phyloP scores from a whole-genome alignment of 768 basidiomycete species.

The Pleurotus ostreatus region DNA sequence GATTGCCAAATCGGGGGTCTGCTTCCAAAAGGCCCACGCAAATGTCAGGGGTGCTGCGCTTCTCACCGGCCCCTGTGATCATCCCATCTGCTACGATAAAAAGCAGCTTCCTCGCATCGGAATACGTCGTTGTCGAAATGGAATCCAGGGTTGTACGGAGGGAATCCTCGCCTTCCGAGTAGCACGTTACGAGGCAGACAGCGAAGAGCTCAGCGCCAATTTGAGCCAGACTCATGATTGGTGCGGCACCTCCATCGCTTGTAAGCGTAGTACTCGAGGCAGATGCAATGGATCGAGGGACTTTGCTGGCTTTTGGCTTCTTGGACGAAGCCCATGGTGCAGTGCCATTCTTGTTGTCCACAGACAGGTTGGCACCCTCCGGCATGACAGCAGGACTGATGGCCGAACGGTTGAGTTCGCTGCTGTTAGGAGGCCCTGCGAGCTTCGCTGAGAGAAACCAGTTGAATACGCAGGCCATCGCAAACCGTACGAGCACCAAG shows the following conservation, averaged over 20 bases:
- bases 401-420: conserved; percentile 73
- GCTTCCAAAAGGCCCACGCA: conserved; percentile 90
- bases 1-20: conserved; percentile 94
- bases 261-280: conserved; percentile 51
- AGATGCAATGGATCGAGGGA: conserved; percentile 48
- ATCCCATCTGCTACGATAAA: conserved; percentile 97
- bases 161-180: conserved; percentile 94
- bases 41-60: conserved; percentile 92
- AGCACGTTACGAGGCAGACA: conserved; percentile 95
- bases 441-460: conserved; percentile 91
- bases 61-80: conserved; percentile 98
- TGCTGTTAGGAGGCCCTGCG: conserved; percentile 69
- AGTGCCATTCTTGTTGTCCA: conserved; percentile 87
- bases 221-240: conserved; percentile 79
- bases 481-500: conserved; percentile 87
- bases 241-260: conserved; percentile 39
- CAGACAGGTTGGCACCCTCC: conserved; percentile 90
- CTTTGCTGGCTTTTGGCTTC: conserved; percentile 41
- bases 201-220: conserved; percentile 96
- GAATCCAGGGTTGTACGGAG: conserved; percentile 90
- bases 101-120: conserved; percentile 86
- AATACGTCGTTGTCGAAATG: conserved; percentile 87
- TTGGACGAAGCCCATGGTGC: conserved; percentile 86
- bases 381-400: conserved; percentile 97
- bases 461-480: conserved; percentile 95